phyloP scores from a whole-genome alignment of 108 stramenopile genomes.

The Cyclostephanos invisitatus region DNA sequence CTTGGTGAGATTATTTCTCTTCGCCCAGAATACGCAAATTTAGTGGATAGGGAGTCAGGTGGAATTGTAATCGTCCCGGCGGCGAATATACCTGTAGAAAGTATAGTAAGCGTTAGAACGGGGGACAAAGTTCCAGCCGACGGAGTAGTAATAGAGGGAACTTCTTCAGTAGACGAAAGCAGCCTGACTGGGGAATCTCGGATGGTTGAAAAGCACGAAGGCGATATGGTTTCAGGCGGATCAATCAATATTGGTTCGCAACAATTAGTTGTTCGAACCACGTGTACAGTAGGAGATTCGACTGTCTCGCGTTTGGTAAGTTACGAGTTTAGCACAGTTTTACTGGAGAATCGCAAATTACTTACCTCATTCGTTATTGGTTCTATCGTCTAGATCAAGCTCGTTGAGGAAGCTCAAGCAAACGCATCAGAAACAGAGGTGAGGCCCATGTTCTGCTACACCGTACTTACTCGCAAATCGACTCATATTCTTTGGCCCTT shows the following conservation, averaged over 20 bases:
- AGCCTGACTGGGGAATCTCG: constrained; percentile 89
- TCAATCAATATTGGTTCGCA: constrained; percentile 82
- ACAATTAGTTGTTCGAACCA: constrained; percentile 70
- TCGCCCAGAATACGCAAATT: constrained; percentile 84
- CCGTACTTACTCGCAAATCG: not conserved
- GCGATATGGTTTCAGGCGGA: constrained; percentile 76
- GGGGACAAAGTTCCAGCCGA: constrained; percentile 96
- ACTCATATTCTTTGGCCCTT: not conserved
- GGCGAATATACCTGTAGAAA: constrained; percentile 68
- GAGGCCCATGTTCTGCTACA: not conserved
- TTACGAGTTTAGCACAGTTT: not conserved
- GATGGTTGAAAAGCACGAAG: constrained; percentile 68
- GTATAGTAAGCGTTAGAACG: constrained; percentile 81
- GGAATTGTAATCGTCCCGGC: constrained; percentile 77
- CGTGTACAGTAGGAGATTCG: constrained; percentile 74
- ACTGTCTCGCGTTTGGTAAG: constrained; percentile 73
- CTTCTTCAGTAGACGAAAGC: constrained; percentile 88
- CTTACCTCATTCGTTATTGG: not conserved
- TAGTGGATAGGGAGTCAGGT: constrained; percentile 58
- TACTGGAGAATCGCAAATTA: not conserved
- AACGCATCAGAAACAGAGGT: constrained; percentile 81
- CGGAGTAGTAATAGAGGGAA: constrained; percentile 87
- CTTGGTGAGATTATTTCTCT: constrained; percentile 69
- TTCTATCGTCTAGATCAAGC: constrained; percentile 28
- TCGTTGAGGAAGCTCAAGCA: constrained; percentile 88